phyloP scores from a whole-genome alignment of 768 basidiomycete genomes.

The Leccinellum rugosiceps region DNA sequence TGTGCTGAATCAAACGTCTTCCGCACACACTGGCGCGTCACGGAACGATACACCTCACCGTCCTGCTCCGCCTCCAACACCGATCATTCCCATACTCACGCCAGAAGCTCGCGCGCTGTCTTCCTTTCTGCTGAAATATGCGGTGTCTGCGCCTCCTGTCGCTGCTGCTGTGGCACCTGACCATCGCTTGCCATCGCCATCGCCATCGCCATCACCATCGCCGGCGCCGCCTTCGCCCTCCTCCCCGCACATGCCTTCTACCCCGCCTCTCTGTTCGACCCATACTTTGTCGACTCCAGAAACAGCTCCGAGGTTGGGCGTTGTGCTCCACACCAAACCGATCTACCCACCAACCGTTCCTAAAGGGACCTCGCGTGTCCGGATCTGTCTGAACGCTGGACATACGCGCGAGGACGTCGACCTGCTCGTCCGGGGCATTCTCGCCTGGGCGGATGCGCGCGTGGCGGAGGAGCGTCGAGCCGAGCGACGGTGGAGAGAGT shows the following conservation, averaged over 20 bases:
- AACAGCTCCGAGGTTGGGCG: conserved; percentile 8
- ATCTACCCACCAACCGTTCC: conserved; percentile 91
- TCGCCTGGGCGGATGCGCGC: conserved; percentile 35
- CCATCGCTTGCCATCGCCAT: neutral
- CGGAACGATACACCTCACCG: neutral
- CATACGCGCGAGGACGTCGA: conserved; percentile 67
- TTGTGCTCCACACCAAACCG: conserved; percentile 63
- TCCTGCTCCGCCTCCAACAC: conserved; percentile 42
- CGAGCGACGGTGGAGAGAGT: conserved; percentile 8
- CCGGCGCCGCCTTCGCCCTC: neutral
- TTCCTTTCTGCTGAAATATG: conserved; percentile 45
- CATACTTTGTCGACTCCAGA: neutral
- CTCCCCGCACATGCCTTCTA: no score
- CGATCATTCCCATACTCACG: conserved; percentile 86
- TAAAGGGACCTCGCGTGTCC: conserved; percentile 76
- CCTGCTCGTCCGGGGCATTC: conserved; percentile 47
- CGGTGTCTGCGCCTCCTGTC: neutral
- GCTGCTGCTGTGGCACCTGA: neutral
- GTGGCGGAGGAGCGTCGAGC: conserved; percentile 5
- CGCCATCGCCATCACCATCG: no score
- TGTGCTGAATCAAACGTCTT: neutral
- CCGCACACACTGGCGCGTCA: neutral
- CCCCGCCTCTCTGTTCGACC: neutral
- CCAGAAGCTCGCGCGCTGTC: conserved; percentile 74
- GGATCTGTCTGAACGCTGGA: conserved; percentile 84